Evolutionary conservation across 179 eudicot species (phyloP), one percentile per base, ranked within the genome.

Genomic region (Sideroxylon spinosum): DNA sequence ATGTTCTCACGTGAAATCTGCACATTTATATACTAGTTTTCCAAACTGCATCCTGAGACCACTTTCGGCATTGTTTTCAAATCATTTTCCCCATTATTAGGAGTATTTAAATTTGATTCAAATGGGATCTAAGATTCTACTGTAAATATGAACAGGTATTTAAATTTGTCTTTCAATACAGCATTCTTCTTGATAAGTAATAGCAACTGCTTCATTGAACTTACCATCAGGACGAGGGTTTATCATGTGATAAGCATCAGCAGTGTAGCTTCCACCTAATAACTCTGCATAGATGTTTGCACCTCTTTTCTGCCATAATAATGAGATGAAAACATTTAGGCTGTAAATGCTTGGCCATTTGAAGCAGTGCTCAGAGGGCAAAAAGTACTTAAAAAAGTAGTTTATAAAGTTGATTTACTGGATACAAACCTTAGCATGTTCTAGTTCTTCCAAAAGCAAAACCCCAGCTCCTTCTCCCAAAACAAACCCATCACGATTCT

Each of bases 401-500:
- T 25, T 23, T 16, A 68, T 63, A 11, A 48, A 12, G 19, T 25
- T 26, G 29, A 79, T 62, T 19, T n/a, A n/a, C 44, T 49, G 4
- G 17, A 25, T 32, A 20, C 53, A 14, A 17, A 93, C 98, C 97
- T 85, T 84, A 50, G 99, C 99, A 86, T 95, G 98, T 71, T 95
- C 99, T 80, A 95, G 84, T 88, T 95, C 99, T 89, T 95, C 98
- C 79, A 95, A 71, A 71, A 95, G 92, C 82, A 95, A 76, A 81
- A 91, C 99, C 55, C 99, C 99, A 81, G 99, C 91, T 69, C 99
- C 99, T 90, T 95, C 99, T 84, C 99, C 98, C 97, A 95, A 91
- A 20, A 95, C 98, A 89, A 95, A 95, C 67, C 99, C 98, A 87
- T 95, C 98, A 76, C 98, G 97, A 77, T 83, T 87, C 98, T 95